These are phyloP conservation scores for Fusarium citri DNA, from an alignment of 2,329 filamentous ascomycete genomes.

Conservation along the genomic window DNA sequence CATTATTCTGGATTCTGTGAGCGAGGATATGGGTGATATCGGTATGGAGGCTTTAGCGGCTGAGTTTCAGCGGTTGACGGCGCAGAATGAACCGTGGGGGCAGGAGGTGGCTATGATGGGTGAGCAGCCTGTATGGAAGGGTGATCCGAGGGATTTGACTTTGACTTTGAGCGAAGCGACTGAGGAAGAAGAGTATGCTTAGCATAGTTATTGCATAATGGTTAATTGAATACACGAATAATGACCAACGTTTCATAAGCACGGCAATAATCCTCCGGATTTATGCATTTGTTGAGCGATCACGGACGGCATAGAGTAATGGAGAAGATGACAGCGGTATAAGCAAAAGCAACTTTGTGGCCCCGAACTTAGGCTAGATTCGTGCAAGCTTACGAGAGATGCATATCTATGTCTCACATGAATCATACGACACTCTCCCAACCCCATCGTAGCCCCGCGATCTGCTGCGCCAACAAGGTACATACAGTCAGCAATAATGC, in stretches of 20 bases:
- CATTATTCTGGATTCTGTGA: conserved; percentile 7
- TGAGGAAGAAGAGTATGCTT: conserved; percentile 6
- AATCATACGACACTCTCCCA: background rate
- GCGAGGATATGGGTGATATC: conserved; percentile 10
- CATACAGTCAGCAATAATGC: background rate
- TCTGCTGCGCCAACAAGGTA: background rate
- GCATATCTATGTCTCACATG: background rate
- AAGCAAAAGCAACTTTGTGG: background rate
- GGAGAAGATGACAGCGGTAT: background rate
- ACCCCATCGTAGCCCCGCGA: background rate
- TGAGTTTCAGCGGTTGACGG: background rate
- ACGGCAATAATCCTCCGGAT: background rate
- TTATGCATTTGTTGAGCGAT: too few relatives aligned
- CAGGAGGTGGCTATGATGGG: background rate
- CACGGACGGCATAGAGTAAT: too few relatives aligned
- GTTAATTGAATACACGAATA: background rate
- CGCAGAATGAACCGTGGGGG: background rate
- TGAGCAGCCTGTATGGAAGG: conserved; percentile 2
- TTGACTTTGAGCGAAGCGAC: conserved; percentile 26
- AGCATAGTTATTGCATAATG: background rate
- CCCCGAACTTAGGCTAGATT: background rate
- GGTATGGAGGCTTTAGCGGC: conserved; percentile 14
- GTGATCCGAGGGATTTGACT: conserved; percentile 8
- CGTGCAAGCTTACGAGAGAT: background rate
- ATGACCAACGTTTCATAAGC: background rate